These are phyloP conservation scores for Raphanus sativus DNA, from an alignment of 345 rosid genomes.

Conservation along the genomic window DNA sequence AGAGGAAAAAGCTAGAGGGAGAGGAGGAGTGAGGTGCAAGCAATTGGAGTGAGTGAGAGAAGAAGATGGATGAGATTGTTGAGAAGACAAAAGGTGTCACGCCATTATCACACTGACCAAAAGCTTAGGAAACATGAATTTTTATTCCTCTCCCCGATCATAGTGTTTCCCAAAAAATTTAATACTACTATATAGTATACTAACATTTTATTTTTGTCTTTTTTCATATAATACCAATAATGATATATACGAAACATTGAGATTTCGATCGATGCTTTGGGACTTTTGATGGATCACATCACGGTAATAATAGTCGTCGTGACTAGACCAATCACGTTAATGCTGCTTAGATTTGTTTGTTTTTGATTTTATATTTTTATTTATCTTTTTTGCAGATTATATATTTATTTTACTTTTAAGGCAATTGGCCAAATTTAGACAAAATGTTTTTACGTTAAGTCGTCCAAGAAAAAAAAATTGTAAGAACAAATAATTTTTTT, in stretches of 20 bases:
- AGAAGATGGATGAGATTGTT: neutral
- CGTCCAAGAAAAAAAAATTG: neutral
- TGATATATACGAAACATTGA: neutral
- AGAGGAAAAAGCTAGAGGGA: conserved; percentile 7
- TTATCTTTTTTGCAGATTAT: neutral
- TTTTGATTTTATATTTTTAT: neutral
- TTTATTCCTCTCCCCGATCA: neutral
- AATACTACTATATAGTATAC: neutral
- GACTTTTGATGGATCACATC: neutral
- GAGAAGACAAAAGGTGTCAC: conserved; percentile 23
- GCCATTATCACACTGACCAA: conserved; percentile 28
- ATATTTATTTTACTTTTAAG: neutral
- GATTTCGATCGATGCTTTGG: neutral
- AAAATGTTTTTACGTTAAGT: neutral
- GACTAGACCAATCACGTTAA: neutral
- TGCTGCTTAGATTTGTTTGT: conserved; percentile 9
- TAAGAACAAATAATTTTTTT: neutral
- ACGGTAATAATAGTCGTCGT: neutral
- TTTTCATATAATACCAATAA: neutral
- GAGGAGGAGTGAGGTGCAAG: conserved; percentile 31
- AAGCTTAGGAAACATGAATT: conserved; percentile 8
- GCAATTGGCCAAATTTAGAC: neutral
- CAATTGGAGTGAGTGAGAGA: conserved; percentile 19
- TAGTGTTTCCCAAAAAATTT: neutral
- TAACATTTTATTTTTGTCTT: neutral